Evolutionary conservation across 2,329 filamentous ascomycete genomes (phyloP).

Genomic region (Colletotrichum sp.): DNA sequence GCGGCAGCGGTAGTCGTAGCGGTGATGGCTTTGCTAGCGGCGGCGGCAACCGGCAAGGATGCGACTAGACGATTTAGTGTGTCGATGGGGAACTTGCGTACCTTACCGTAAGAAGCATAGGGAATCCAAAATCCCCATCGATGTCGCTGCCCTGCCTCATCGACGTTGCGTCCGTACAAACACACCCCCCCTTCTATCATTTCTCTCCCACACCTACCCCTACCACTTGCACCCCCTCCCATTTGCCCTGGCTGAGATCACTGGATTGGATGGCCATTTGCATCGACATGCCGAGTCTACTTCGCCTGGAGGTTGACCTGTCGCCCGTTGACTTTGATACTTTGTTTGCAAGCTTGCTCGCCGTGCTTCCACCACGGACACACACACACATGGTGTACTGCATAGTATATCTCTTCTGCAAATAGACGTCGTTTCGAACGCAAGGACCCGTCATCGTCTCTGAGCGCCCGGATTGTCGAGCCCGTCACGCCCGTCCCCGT

Average conservation of each 20-base stretch:
- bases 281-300: neutral
- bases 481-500: neutral
- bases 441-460: neutral
- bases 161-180: neutral
- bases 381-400: too few relatives aligned
- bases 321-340: neutral
- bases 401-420: neutral
- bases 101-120: neutral
- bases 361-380: neutral
- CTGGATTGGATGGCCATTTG: neutral
- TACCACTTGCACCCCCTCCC: neutral
- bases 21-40: neutral
- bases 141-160: constrained; percentile 4
- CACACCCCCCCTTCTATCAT: neutral
- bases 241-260: neutral
- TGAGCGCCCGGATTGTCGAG: neutral
- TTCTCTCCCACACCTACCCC: neutral
- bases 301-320: neutral
- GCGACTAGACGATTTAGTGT: neutral
- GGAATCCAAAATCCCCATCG: neutral
- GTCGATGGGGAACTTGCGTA: neutral
- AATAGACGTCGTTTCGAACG: neutral
- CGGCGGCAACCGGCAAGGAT: constrained; percentile 12
- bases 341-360: neutral
- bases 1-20: neutral